Percentiles rank a stretch among this genome's conserved stretches.
phyloP scores from a whole-genome alignment of 352 stramenopile species.

The Globisporangium orthogonon region DNA sequence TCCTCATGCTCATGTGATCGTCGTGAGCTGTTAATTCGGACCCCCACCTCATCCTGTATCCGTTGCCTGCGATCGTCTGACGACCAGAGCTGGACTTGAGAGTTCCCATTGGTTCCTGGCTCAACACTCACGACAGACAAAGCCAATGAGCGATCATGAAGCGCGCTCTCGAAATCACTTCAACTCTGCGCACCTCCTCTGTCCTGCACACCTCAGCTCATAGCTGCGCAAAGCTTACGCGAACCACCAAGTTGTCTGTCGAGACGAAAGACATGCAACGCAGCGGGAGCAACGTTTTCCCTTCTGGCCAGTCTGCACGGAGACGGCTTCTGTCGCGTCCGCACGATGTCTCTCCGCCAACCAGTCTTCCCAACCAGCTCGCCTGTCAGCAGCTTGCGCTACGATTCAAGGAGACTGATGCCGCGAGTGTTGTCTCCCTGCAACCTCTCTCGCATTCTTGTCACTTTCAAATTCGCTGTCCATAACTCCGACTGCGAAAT shows the following conservation, averaged over 20 bases:
- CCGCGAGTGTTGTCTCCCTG: too few species aligned
- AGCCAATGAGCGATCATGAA: neutral
- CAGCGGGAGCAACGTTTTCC: neutral
- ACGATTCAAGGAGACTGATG: too few species aligned
- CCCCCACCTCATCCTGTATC: neutral
- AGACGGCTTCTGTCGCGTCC: neutral
- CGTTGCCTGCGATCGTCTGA: neutral
- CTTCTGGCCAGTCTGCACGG: neutral
- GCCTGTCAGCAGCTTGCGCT: neutral
- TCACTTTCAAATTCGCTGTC: neutral
- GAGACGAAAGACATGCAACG: neutral
- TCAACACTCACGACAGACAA: neutral
- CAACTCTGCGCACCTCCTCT: neutral
- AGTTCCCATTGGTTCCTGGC: conserved; percentile 3
- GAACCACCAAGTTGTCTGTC: neutral
- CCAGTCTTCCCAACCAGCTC: neutral
- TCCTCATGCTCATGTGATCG: neutral
- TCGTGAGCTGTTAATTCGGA: neutral
- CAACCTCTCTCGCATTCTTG: neutral
- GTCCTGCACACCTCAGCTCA: neutral
- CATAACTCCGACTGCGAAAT: neutral
- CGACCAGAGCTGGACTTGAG: neutral
- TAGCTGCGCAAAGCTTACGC: neutral
- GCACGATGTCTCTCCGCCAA: neutral
- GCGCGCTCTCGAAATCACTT: neutral